Evolutionary conservation across 2,329 filamentous ascomycete genomes (phyloP).

Genomic region (Alternaria sp.): DNA sequence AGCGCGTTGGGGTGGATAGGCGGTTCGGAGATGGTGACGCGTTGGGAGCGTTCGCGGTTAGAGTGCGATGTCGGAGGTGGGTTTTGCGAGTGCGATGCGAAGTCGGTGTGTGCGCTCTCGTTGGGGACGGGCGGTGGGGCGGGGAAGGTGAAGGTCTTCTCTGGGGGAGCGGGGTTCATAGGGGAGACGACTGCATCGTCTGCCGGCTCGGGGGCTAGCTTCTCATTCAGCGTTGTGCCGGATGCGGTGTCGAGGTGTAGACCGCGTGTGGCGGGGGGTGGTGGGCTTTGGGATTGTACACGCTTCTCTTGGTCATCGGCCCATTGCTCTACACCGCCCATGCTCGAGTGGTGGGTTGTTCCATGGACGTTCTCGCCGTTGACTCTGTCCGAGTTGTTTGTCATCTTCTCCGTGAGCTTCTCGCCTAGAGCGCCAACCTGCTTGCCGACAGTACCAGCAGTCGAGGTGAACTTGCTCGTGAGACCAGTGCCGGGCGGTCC

Average conservation of each 20-base stretch:
- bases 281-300: conserved; percentile 17
- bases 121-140: conserved; percentile 43
- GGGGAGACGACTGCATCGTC: conserved; percentile 42
- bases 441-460: conserved; percentile 30
- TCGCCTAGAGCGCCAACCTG: conserved; percentile 35
- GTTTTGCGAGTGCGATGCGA: conserved; percentile 7
- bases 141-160: conserved; percentile 39
- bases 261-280: conserved; percentile 1
- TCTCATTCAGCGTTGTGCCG: conserved; percentile 40
- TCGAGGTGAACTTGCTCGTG: conserved; percentile 30
- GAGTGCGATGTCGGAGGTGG: conserved; percentile 9
- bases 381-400: conserved; percentile 23
- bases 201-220: conserved; percentile 29
- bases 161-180: conserved; percentile 28
- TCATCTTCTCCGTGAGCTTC: conserved; percentile 39
- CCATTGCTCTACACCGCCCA: conserved; percentile 48
- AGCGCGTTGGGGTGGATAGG: conserved; percentile 6
- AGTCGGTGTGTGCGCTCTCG: conserved; percentile 8
- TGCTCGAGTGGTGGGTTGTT: conserved; percentile 16
- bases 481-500: conserved; percentile 55
- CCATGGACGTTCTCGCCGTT: conserved; percentile 11
- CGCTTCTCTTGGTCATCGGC: conserved; percentile 47
- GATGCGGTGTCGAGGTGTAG: conserved; percentile 30
- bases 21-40: conserved; percentile 46
- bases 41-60: conserved; percentile 33